Evolutionary conservation across 2,329 filamentous ascomycete species (phyloP).

Genomic region (Botrytis pseudocinerea): DNA sequence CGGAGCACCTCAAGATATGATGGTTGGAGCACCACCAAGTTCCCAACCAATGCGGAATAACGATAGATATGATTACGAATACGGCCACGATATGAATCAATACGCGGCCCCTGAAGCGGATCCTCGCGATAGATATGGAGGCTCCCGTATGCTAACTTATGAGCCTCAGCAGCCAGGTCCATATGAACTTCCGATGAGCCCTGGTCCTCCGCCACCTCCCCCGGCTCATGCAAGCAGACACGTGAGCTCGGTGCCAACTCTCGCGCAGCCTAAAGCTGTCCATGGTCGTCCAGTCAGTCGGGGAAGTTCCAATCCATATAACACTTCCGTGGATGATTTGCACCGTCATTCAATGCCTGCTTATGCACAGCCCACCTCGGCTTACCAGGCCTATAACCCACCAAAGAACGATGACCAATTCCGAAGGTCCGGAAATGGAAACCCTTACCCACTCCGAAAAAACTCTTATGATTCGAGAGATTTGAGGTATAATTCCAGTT

Average conservation of each 20-base stretch:
- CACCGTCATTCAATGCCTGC: constrained; percentile 35
- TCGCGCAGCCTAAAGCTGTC: constrained; percentile 12
- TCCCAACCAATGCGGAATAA: constrained; percentile 28
- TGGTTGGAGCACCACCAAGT: constrained; percentile 24
- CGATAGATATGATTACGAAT: constrained; percentile 35
- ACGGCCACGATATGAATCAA: constrained; percentile 28
- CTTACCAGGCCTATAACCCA: constrained; percentile 38
- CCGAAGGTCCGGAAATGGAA: constrained; percentile 30
- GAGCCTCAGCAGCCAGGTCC: constrained; percentile 36
- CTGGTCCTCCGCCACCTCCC: constrained; percentile 41
- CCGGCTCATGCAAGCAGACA: constrained; percentile 39
- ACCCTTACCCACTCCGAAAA: constrained; percentile 38
- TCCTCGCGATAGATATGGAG: constrained; percentile 32
- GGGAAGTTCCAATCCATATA: constrained; percentile 30
- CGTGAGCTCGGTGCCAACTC: constrained; percentile 30
- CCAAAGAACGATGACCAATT: constrained; percentile 33
- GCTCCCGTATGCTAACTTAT: constrained; percentile 32
- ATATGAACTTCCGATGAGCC: constrained; percentile 38
- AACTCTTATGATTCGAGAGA: constrained; percentile 41
- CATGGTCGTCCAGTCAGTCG: constrained; percentile 19
- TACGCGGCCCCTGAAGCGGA: constrained; percentile 22
- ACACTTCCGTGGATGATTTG: constrained; percentile 29
- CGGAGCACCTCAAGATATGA: constrained; percentile 26
- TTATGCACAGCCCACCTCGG: constrained; percentile 31
- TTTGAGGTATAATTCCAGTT: constrained; percentile 42